These are phyloP conservation scores for Camellia lanceoleosa DNA, from an alignment of 148 eudicot genomes.

Conservation along the genomic window DNA sequence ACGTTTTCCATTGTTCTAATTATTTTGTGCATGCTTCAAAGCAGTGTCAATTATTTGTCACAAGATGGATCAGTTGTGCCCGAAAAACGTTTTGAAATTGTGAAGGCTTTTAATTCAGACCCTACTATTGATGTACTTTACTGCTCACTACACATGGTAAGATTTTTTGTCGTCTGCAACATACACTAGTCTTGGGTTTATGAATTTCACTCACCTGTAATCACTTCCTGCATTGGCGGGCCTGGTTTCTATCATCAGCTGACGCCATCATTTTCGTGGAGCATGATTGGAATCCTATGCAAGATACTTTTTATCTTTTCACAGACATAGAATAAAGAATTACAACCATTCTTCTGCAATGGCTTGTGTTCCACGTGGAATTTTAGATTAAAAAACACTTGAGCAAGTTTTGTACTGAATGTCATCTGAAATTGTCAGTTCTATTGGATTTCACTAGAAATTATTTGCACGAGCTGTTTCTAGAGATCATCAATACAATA, in stretches of 20 bases:
- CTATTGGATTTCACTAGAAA: not conserved
- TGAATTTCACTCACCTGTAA: conserved; percentile 3
- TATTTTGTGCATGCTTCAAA: conserved; percentile 13
- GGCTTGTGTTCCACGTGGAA: not conserved
- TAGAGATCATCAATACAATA: not conserved
- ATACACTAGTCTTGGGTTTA: conserved; percentile 12
- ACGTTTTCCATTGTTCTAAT: not conserved
- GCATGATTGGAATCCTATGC: conserved; percentile 99
- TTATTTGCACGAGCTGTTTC: not conserved
- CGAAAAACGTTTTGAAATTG: conserved; percentile 90
- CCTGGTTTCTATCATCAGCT: conserved; percentile 96
- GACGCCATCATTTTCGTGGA: conserved; percentile 98
- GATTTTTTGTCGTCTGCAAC: not conserved
- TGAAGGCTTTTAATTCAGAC: conserved; percentile 94
- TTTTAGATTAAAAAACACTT: not conserved
- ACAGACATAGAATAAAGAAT: too few species aligned
- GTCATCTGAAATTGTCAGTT: not conserved
- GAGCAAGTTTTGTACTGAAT: not conserved
- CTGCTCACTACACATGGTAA: conserved; percentile 97
- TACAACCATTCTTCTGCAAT: too few species aligned
- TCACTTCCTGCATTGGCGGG: conserved; percentile 43
- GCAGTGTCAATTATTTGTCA: conserved; percentile 78
- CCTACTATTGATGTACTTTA: conserved; percentile 88
- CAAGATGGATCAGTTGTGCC: conserved; percentile 93
- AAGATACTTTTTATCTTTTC: conserved; percentile 25